Conservation (phyloP, 352 stramenopile species). For the Phytophthora citrophthora region DNA sequence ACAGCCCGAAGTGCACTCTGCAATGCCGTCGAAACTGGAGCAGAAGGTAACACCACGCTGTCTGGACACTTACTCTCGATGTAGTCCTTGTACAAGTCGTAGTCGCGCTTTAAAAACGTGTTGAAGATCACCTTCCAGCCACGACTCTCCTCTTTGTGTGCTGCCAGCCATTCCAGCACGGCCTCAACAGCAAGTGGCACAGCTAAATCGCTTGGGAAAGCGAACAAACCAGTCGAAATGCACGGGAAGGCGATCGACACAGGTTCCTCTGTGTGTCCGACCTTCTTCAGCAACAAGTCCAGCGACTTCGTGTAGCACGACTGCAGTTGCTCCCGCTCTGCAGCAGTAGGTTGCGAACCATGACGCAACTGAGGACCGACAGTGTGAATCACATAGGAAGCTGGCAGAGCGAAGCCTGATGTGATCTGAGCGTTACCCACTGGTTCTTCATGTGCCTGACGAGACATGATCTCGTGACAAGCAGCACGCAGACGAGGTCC, state of each 20-base stretch:
- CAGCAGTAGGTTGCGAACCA: conserved; percentile 25
- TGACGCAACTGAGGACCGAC: conserved; percentile 61
- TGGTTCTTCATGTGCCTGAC: conserved; percentile 45
- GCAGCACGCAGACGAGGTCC: conserved; percentile 60
- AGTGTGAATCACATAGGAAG: conserved; percentile 64
- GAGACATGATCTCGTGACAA: conserved; percentile 57
- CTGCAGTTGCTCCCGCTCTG: conserved; percentile 41
- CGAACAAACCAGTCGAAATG: conserved; percentile 75
- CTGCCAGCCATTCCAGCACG: conserved; percentile 59
- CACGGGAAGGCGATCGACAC: conserved; percentile 64
- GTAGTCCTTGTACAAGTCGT: conserved; percentile 55
- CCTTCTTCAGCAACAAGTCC: conserved; percentile 48
- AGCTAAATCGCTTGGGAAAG: conserved; percentile 63
- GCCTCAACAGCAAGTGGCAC: conserved; percentile 50
- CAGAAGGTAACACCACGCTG: conserved; percentile 26
- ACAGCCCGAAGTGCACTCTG: conserved; percentile 41
- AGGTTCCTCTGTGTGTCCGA: conserved; percentile 15
- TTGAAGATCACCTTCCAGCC: conserved; percentile 77
- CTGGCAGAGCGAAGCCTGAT: conserved; percentile 53
- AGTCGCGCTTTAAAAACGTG: conserved; percentile 66
- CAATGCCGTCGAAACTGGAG: conserved; percentile 31
- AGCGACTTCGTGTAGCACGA: conserved; percentile 61
- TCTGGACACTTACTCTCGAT: conserved; percentile 31
- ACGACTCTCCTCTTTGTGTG: conserved; percentile 32
- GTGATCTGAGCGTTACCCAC: conserved; percentile 65